phyloP scores from a whole-genome alignment of 2,329 filamentous ascomycete genomes.

The Ophiobolus disseminans region DNA sequence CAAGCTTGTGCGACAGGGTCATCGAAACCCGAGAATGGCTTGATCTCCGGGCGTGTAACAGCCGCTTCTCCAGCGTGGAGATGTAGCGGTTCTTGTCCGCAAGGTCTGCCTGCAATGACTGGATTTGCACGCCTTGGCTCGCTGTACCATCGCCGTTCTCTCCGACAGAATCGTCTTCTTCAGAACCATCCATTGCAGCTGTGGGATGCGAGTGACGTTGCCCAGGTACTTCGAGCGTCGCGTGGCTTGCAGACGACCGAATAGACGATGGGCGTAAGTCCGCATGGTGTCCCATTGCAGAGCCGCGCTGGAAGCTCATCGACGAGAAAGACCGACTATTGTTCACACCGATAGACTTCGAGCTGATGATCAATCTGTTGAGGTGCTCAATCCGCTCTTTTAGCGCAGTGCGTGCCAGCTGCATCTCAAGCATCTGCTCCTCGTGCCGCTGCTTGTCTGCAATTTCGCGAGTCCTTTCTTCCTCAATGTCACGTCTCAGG shows the following conservation, averaged over 20 bases:
- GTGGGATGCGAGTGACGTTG: constrained; percentile 32
- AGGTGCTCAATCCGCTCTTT: constrained; percentile 98
- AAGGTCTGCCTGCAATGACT: constrained; percentile 91
- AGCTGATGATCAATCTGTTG: constrained; percentile 92
- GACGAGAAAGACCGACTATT: constrained; percentile 51
- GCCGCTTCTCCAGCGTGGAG: constrained; percentile 85
- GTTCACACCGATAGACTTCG: constrained; percentile 95
- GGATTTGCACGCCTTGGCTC: constrained; percentile 81
- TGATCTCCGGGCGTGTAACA: constrained; percentile 87
- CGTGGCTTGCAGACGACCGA: constrained; percentile 48
- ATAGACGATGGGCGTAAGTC: constrained; percentile 58
- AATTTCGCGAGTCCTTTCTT: constrained; percentile 67
- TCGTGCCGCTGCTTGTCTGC: constrained; percentile 88
- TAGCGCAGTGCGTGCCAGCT: constrained; percentile 89
- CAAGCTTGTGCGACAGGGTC: constrained; percentile 70
- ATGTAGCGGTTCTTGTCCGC: constrained; percentile 98
- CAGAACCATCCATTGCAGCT: constrained; percentile 41
- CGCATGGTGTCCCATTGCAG: constrained; percentile 49
- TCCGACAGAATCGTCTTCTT: constrained; percentile 64
- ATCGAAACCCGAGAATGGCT: constrained; percentile 88
- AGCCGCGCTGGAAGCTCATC: constrained; percentile 50
- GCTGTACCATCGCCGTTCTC: constrained; percentile 89
- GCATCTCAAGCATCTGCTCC: constrained; percentile 98
- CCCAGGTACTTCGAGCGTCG: constrained; percentile 51
- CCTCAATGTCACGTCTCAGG: constrained; percentile 70